Conservation (phyloP, 2,329 filamentous ascomycete genomes). For the Colletotrichum liriopes region DNA sequence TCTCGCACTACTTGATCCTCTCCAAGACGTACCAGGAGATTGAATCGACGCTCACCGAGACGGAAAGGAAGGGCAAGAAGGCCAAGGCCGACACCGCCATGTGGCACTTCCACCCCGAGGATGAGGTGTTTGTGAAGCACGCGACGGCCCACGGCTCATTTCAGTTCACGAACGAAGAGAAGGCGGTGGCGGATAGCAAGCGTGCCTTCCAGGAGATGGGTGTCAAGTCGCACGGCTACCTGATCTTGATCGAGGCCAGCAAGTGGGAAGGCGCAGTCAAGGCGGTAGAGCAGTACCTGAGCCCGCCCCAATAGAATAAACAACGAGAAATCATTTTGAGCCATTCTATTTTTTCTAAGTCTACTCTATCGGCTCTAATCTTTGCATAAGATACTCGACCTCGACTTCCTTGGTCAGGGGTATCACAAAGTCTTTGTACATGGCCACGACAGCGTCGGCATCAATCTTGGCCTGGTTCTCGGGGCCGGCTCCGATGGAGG, state of each 20-base stretch:
- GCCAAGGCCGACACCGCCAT: slow-evolving; percentile 73
- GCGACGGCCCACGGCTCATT: slow-evolving; percentile 80
- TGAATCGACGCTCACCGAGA: slow-evolving; percentile 80
- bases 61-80: slow-evolving; percentile 78
- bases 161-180: slow-evolving; percentile 85
- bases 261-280: slow-evolving; percentile 85
- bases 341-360: slow-evolving; percentile 13
- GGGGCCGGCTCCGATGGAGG: slow-evolving; percentile 71
- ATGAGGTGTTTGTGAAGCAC: slow-evolving; percentile 88
- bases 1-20: slow-evolving; percentile 92
- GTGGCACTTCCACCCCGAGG: slow-evolving; percentile 97
- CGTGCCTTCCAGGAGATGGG: slow-evolving; percentile 95
- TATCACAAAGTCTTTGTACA: slow-evolving; percentile 95
- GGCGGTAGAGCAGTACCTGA: slow-evolving; percentile 82
- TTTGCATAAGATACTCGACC: slow-evolving; percentile 98
- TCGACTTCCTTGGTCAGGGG: slow-evolving; percentile 98
- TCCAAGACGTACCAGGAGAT: slow-evolving; percentile 96
- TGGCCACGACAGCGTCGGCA: slow-evolving; percentile 88
- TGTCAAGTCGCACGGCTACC: slow-evolving; percentile 84
- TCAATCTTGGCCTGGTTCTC: slow-evolving; percentile 85
- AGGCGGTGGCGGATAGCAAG: slow-evolving; percentile 90
- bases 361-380: slow-evolving; percentile 68
- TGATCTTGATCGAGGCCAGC: slow-evolving; percentile 87
- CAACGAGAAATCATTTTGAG: slow-evolving; percentile 41
- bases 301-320: slow-evolving; percentile 56